These are phyloP conservation scores for Friedmanniomyces simplex DNA, from an alignment of 495 filamentous ascomycete species.

Conservation along the genomic window DNA sequence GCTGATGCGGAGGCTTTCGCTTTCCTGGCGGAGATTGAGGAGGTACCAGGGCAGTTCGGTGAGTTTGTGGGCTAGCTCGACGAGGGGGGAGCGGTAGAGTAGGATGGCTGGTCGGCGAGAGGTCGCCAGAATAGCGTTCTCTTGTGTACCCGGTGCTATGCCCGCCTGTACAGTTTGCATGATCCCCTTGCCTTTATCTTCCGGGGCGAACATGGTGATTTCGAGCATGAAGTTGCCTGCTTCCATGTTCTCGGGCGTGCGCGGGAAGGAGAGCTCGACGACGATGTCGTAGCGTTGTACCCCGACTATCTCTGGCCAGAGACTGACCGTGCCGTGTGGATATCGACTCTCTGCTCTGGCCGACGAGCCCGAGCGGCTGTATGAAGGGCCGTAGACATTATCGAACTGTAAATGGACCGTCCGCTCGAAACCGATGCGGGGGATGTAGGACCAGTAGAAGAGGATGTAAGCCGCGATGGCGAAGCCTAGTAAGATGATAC, in stretches of 20 bases:
- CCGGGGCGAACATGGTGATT: constrained; percentile 21
- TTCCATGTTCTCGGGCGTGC: constrained; percentile 47
- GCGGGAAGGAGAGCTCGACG: constrained; percentile 49
- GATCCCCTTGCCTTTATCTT: constrained; percentile 1
- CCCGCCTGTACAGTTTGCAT: constrained; percentile 12
- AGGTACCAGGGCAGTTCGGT: constrained; percentile 49
- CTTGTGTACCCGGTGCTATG: background rate
- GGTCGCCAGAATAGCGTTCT: constrained; percentile 26
- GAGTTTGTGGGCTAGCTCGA: constrained; percentile 41
- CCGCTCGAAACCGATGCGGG: constrained; percentile 52
- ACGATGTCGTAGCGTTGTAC: constrained; percentile 54
- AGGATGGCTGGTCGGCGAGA: constrained; percentile 55
- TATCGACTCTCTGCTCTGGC: constrained; percentile 29
- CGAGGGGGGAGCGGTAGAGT: constrained; percentile 53
- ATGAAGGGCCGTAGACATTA: constrained; percentile 33
- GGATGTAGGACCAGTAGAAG: constrained; percentile 78
- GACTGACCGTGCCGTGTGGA: constrained; percentile 43
- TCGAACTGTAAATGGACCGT: constrained; percentile 74
- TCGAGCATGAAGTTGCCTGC: constrained; percentile 91
- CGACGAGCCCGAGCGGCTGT: background rate
- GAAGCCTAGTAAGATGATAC: constrained; percentile 48
- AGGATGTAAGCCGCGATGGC: constrained; percentile 58
- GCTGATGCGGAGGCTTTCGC: constrained; percentile 49
- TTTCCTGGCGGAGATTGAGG: constrained; percentile 42
- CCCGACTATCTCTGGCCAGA: constrained; percentile 37